Percentiles rank a stretch among this genome's conserved stretches.
Conservation (phyloP, 768 basidiomycete genomes). For the Rhizopogon salebrosus region DNA sequence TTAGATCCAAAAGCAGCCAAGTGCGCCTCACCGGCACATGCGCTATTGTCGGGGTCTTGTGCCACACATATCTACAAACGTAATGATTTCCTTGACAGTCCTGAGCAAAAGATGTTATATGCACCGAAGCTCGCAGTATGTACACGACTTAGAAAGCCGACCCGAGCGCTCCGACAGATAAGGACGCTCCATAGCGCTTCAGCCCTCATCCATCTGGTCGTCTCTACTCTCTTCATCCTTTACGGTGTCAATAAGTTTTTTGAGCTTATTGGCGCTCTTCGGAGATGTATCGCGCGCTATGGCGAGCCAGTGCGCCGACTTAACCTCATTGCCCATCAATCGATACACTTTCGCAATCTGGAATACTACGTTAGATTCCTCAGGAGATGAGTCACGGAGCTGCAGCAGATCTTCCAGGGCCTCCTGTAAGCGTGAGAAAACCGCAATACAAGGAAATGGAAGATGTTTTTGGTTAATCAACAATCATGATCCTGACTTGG, state of each 20-base stretch:
- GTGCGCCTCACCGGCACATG: no score
- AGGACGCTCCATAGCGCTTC: conserved; percentile 16
- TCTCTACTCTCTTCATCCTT: conserved; percentile 54
- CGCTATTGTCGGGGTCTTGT: no score
- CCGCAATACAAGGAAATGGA: conserved; percentile 14
- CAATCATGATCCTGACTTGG: conserved; percentile 25
- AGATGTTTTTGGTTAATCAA: conserved; percentile 2
- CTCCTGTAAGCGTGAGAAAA: conserved; percentile 42
- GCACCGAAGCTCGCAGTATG: background rate
- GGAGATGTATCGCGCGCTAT: conserved; percentile 92
- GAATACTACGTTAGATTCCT: conserved; percentile 96
- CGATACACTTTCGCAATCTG: conserved; percentile 92
- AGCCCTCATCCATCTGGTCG: conserved; percentile 76
- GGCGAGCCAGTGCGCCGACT: conserved; percentile 82
- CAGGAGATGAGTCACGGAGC: conserved; percentile 78
- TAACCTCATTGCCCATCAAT: conserved; percentile 68
- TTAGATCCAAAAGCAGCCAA: no score
- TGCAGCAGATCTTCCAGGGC: conserved; percentile 79
- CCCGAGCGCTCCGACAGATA: background rate
- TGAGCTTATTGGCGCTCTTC: conserved; percentile 80
- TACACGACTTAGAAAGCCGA: background rate
- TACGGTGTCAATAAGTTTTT: conserved; percentile 67
- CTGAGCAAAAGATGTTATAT: conserved; percentile 3
- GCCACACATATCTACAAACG: background rate
- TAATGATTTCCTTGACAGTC: conserved; percentile 6